Base-by-base conservation (phyloP, 805 yeast species). In the Candida berthetii region DNA sequence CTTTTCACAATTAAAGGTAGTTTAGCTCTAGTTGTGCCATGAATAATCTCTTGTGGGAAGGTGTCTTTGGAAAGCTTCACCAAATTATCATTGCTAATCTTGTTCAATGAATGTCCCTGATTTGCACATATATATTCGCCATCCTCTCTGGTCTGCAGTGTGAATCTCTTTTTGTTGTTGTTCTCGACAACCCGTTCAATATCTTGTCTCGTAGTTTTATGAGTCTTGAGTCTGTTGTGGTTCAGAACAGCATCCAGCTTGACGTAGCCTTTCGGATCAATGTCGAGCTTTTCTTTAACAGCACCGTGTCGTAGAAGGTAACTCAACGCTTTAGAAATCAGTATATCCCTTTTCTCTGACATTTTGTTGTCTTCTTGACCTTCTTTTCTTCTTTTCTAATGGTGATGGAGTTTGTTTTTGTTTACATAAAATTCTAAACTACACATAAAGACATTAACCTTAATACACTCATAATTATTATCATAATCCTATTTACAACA, bases 221-320 rank as follows among this genome's bases (percentile, higher is more conserved):
- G 63, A 10, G 80, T 68, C 53, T 79, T 82, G 40, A 87, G 59
- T 44, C 82, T 69, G 35, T 76, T 70, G 53, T 82, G 82, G 1
- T 48, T 46, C 11, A 91, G 64, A 1, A 93, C 46, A 7, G 71
- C 76, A 0, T 56, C 49, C 3, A 90, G 55, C 1, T 66, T 53
- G 3, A 86, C 73, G 61, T 73, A 89, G 0, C 99, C 99, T 22
- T 75, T 64, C 0, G 56, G 44, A 52, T 83, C 85, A 2, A 93
- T 85, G 3, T 64, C 48, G 13, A 93, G 60, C 0, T 74, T 71
- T 50, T 87, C 93, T 39, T 78, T 73, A 14, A 62, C 55, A 0
- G 98, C 98, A 4, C 85, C 87, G 55, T 91, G 99, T n/a, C 99
- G 69, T 1, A 91, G 72, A 2, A 93, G 65, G 50, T 83, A 81